phyloP scores from a whole-genome alignment of 495 filamentous ascomycete genomes.

The Physcia stellaris region DNA sequence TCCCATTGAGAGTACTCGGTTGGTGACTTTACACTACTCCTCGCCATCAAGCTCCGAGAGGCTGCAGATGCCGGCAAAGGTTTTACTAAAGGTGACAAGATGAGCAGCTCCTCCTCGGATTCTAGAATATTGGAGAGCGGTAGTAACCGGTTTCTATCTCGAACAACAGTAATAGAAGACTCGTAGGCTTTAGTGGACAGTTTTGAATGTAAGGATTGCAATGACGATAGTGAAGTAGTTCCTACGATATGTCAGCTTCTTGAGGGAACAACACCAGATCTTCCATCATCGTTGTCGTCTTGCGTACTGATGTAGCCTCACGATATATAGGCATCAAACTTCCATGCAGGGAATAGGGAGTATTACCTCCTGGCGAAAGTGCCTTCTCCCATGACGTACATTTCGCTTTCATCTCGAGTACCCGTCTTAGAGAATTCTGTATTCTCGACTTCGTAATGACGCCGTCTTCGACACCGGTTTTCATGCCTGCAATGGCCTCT shows the following conservation, averaged over 20 bases:
- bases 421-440: conserved; percentile 55
- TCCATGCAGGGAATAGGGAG: too few species aligned
- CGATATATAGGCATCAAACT: too few species aligned
- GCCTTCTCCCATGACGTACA: conserved; percentile 79
- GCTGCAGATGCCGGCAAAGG: conserved; percentile 72
- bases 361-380: conserved; percentile 66
- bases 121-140: conserved; percentile 66
- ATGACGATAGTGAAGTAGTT: conserved; percentile 51
- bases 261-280: too few species aligned
- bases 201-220: conserved; percentile 64
- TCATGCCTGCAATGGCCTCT: conserved; percentile 73
- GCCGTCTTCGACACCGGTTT: conserved; percentile 71
- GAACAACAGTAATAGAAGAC: conserved; percentile 70
- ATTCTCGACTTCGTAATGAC: conserved; percentile 67
- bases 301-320: too few species aligned
- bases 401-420: conserved; percentile 59
- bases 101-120: conserved; percentile 67
- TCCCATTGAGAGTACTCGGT: conserved; percentile 1
- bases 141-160: conserved; percentile 65
- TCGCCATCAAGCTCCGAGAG: neutral
- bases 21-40: conserved; percentile 1
- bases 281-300: too few species aligned
- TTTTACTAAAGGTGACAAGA: conserved; percentile 75
- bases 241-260: too few species aligned
- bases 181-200: conserved; percentile 76